These are phyloP conservation scores for Trypanosoma theileri DNA, from an alignment of 208 protist genomes.

Conservation along the genomic window DNA sequence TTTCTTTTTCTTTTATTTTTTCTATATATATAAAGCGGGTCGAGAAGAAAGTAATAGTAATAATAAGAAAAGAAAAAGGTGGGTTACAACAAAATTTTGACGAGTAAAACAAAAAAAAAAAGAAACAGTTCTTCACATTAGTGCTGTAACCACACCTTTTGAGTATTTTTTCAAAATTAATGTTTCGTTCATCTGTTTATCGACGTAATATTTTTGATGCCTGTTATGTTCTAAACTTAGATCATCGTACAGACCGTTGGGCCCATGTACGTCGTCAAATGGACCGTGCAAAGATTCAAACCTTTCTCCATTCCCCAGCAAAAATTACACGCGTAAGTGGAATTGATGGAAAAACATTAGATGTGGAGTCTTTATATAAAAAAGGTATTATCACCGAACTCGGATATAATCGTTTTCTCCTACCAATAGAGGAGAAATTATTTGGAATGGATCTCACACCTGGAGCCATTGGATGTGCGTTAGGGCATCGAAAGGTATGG, in stretches of 20 bases:
- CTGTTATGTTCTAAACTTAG: constrained; percentile 90
- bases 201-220: constrained; percentile 76
- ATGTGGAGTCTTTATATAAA: constrained; percentile 48
- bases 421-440: constrained; percentile 80
- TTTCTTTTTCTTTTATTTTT: constrained; percentile 2
- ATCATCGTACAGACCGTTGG: constrained; percentile 81
- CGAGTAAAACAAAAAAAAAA: too few relatives aligned
- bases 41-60: constrained; percentile 2
- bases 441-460: constrained; percentile 91
- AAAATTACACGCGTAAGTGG: constrained; percentile 70
- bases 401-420: constrained; percentile 69
- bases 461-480: constrained; percentile 86
- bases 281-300: constrained; percentile 43
- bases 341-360: constrained; percentile 64
- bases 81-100: neutral
- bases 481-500: constrained; percentile 84
- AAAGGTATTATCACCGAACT: constrained; percentile 62
- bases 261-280: constrained; percentile 71
- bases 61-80: neutral
- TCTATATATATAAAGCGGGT: neutral
- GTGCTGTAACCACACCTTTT: too few relatives aligned
- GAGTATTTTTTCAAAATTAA: constrained; percentile 12
- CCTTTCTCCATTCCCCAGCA: constrained; percentile 47
- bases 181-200: constrained; percentile 38
- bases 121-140: too few relatives aligned